A percentile compares a stretch with the other conserved stretches of the same genome.
Evolutionary conservation across 2,329 filamentous ascomycete species (phyloP).

Genomic region (Ceratocystis ficicola): DNA sequence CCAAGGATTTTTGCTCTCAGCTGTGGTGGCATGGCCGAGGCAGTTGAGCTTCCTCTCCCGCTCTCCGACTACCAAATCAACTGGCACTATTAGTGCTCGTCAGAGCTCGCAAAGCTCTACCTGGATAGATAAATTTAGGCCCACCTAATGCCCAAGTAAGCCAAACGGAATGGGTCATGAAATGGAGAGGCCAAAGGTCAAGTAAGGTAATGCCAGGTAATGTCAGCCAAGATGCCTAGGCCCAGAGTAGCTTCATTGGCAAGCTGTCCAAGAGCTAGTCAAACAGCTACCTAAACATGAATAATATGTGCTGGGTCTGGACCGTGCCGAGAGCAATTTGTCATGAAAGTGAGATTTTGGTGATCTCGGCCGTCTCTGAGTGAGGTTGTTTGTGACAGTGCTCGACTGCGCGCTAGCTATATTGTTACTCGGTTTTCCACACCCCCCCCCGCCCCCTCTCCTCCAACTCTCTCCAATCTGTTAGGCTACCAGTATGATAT

Average conservation of each 20-base stretch:
- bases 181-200: background rate
- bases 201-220: too few species aligned
- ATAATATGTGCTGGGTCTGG: too few species aligned
- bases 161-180: background rate
- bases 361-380: too few species aligned
- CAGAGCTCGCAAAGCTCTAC: slow-evolving; percentile 9
- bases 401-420: too few species aligned
- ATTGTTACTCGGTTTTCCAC: background rate
- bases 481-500: background rate
- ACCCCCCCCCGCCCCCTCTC: background rate
- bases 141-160: background rate
- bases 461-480: background rate
- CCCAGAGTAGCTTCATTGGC: too few species aligned
- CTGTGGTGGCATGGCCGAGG: slow-evolving; percentile 2
- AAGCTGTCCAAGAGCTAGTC: too few species aligned
- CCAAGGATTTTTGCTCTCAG: slow-evolving; percentile 7
- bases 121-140: background rate
- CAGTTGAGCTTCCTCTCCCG: slow-evolving; percentile 6
- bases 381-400: too few species aligned
- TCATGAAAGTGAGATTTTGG: too few species aligned
- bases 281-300: too few species aligned
- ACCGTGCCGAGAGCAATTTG: too few species aligned
- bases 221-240: too few species aligned
- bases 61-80: background rate
- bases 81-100: background rate